phyloP scores from a whole-genome alignment of 2,329 filamentous ascomycete genomes.

The Epichloe sp. region DNA sequence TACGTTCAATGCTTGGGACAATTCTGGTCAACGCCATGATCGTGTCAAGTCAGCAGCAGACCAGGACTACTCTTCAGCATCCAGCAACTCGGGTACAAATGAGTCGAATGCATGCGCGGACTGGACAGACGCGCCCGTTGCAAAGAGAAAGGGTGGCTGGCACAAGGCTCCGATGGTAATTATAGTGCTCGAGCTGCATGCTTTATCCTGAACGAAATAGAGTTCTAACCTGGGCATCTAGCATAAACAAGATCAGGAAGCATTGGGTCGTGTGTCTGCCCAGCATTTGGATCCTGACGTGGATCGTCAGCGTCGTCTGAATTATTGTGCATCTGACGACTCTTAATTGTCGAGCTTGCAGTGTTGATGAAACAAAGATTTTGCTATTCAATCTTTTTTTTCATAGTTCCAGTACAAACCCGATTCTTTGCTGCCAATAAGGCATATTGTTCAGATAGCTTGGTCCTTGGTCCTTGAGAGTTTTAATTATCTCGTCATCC shows the following conservation, averaged over 20 bases:
- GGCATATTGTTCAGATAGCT: too few relatives aligned
- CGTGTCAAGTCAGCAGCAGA: conserved; percentile 13
- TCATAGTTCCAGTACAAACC: not conserved
- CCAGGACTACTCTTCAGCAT: conserved; percentile 5
- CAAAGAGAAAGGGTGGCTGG: conserved; percentile 12
- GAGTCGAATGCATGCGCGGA: not conserved
- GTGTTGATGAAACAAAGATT: not conserved
- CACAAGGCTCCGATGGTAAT: conserved; percentile 9
- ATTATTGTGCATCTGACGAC: conserved; percentile 14
- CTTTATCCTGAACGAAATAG: not conserved
- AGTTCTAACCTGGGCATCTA: not conserved
- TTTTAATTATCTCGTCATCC: too few relatives aligned
- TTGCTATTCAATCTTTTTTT: not conserved
- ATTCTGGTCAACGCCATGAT: conserved; percentile 11
- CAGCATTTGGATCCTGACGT: conserved; percentile 8
- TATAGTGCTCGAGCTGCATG: conserved; percentile 1
- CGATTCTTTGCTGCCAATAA: too few relatives aligned
- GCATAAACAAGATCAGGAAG: not conserved
- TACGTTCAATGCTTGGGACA: conserved; percentile 20
- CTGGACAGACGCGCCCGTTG: not conserved
- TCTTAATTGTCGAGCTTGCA: conserved; percentile 6
- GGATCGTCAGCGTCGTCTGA: conserved; percentile 9
- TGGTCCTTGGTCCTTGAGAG: too few relatives aligned
- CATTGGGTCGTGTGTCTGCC: not conserved
- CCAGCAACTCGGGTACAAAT: not conserved